Evolutionary conservation across 202 grass and related monocot genomes (phyloP).

Genomic region (Zoysia matrella): DNA sequence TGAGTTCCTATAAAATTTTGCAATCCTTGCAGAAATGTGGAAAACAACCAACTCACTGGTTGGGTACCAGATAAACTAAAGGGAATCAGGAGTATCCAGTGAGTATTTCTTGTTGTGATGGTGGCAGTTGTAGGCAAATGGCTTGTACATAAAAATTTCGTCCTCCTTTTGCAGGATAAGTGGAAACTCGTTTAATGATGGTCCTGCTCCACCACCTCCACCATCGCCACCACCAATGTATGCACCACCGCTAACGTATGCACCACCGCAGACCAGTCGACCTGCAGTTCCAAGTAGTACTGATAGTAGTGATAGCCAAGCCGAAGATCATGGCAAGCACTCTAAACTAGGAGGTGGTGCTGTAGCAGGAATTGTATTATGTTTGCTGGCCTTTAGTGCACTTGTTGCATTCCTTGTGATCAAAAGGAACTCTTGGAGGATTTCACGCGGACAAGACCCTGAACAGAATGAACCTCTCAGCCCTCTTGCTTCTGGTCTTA

Average conservation of each 20-base stretch:
- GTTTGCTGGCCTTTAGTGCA: slow-evolving; percentile 65
- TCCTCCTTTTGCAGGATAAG: slow-evolving; percentile 56
- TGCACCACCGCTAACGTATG: slow-evolving; percentile 53
- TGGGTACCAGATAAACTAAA: slow-evolving; percentile 86
- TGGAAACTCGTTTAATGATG: slow-evolving; percentile 75
- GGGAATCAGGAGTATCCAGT: slow-evolving; percentile 60
- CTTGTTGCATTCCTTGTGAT: slow-evolving; percentile 68
- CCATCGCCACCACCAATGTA: slow-evolving; percentile 43
- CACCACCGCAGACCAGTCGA: neutral
- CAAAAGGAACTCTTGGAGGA: slow-evolving; percentile 62
- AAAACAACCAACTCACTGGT: slow-evolving; percentile 85
- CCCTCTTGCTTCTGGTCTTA: slow-evolving; percentile 68
- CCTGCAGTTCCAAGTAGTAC: slow-evolving; percentile 40
- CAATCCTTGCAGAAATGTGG: slow-evolving; percentile 74
- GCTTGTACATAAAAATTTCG: slow-evolving; percentile 20
- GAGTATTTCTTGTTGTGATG: slow-evolving; percentile 17
- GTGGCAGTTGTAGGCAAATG: slow-evolving; percentile 19
- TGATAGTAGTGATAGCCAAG: slow-evolving; percentile 42
- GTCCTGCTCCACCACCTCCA: slow-evolving; percentile 76
- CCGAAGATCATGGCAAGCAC: slow-evolving; percentile 37
- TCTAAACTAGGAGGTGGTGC: slow-evolving; percentile 63
- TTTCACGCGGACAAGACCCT: slow-evolving; percentile 49
- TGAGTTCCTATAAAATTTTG: slow-evolving; percentile 31
- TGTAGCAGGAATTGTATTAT: slow-evolving; percentile 79
- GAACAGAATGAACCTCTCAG: slow-evolving; percentile 70